A percentile compares a stretch with the other conserved stretches of the same genome.
Conservation (phyloP, 352 stramenopile genomes). For the Phytophthora palmivora region DNA sequence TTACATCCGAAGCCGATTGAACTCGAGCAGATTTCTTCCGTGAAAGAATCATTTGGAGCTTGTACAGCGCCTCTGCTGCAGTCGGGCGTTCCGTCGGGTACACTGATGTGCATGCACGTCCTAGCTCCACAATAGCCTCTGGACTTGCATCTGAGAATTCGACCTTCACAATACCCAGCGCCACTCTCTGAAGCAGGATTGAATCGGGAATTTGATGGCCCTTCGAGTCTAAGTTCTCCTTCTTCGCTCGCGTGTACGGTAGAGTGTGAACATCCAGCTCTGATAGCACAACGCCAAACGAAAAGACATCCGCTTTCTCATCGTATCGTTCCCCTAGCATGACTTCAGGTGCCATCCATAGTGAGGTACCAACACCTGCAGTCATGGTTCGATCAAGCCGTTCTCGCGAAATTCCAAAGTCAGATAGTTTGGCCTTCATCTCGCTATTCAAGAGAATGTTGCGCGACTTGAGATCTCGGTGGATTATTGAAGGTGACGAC, state of each 20-base stretch:
- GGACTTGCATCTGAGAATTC: constrained; percentile 29
- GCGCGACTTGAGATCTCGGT: constrained; percentile 45
- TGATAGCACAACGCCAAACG: constrained; percentile 63
- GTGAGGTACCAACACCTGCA: constrained; percentile 55
- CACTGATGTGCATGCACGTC: constrained; percentile 27
- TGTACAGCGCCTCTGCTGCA: constrained; percentile 34
- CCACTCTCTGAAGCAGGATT: constrained; percentile 29
- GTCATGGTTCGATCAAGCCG: constrained; percentile 45
- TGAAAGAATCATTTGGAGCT: constrained; percentile 32
- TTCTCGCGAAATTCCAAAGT: constrained; percentile 62
- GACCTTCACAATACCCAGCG: constrained; percentile 28
- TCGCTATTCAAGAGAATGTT: constrained; percentile 63
- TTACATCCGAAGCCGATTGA: constrained; percentile 1
- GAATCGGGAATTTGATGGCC: constrained; percentile 23
- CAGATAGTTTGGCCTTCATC: constrained; percentile 62
- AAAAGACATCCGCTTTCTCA: constrained; percentile 64
- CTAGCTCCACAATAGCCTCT: constrained; percentile 23
- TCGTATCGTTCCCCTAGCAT: constrained; percentile 68
- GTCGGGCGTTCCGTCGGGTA: constrained; percentile 28
- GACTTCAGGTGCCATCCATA: constrained; percentile 69
- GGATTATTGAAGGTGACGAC: constrained; percentile 31
- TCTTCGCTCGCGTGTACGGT: constrained; percentile 28
- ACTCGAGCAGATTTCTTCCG: background rate
- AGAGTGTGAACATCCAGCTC: constrained; percentile 53
- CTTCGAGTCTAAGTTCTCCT: constrained; percentile 21